phyloP scores from a whole-genome alignment of 2,329 filamentous ascomycete genomes.

The Teratosphaeria pseudoeucalypti region DNA sequence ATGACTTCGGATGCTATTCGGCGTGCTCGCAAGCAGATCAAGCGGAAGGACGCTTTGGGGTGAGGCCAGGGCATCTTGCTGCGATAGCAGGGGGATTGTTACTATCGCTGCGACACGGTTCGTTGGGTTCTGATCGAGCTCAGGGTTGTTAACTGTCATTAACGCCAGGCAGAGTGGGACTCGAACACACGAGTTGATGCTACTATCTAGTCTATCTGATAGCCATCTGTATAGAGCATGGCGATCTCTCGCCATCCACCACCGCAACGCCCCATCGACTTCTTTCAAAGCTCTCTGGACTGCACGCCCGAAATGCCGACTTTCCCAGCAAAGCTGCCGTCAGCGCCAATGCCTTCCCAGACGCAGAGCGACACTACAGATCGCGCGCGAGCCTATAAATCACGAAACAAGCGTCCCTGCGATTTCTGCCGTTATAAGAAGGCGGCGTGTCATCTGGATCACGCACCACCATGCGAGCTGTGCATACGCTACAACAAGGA shows the following conservation, averaged over 20 bases:
- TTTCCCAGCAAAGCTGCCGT: slow-evolving; percentile 5
- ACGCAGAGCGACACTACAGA: slow-evolving; percentile 10
- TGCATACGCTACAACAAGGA: slow-evolving; percentile 34
- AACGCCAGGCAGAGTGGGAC: neutral
- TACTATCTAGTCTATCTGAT: neutral
- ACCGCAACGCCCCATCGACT: slow-evolving; percentile 4
- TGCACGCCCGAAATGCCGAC: slow-evolving; percentile 11
- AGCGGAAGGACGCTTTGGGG: neutral
- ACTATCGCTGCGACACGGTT: neutral
- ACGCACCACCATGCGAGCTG: slow-evolving; percentile 32
- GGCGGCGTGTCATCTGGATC: slow-evolving; percentile 36
- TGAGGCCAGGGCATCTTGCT: neutral
- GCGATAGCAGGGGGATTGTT: neutral
- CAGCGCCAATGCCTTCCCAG: slow-evolving; percentile 2
- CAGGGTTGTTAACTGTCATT: neutral
- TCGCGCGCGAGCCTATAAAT: slow-evolving; percentile 27
- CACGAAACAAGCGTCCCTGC: slow-evolving; percentile 32
- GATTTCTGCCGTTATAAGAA: slow-evolving; percentile 39
- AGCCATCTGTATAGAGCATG: slow-evolving; percentile 1
- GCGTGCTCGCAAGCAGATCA: neutral
- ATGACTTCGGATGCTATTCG: neutral
- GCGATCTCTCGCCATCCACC: slow-evolving; percentile 6
- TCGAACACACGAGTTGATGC: neutral
- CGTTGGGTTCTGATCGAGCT: neutral
- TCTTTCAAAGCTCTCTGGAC: slow-evolving; percentile 2